Evolutionary conservation across 345 rosid species (phyloP).

Genomic region (Rubroshorea leprosula): DNA sequence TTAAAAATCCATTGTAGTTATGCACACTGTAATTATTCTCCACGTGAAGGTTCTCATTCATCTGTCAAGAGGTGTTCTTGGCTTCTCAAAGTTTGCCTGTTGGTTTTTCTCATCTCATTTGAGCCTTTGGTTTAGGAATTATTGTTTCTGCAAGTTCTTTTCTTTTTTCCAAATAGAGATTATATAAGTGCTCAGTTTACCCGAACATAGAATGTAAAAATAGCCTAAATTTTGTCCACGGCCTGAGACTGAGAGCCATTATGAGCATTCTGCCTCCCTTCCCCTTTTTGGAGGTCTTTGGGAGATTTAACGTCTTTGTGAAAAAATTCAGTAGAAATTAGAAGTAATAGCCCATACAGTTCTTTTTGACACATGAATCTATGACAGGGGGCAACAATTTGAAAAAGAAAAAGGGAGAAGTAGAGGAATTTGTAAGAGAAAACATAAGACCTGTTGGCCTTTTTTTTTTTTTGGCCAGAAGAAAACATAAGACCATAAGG

Average conservation of each 20-base stretch:
- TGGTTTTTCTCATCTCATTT: constrained; percentile 4
- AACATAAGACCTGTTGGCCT: too few species aligned
- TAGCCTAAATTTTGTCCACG: background rate
- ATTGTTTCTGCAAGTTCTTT: too few species aligned
- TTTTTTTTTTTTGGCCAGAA: too few species aligned
- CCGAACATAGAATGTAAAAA: background rate
- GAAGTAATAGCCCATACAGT: background rate
- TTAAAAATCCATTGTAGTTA: background rate
- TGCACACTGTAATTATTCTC: background rate
- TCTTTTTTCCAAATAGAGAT: too few species aligned
- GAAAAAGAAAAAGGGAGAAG: background rate
- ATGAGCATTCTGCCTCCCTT: background rate
- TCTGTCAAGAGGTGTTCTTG: background rate
- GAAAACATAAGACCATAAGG: too few species aligned
- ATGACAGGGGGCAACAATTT: background rate
- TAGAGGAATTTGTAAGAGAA: background rate
- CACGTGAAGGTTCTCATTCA: background rate
- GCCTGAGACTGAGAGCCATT: background rate
- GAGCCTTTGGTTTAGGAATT: background rate
- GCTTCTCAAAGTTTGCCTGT: background rate
- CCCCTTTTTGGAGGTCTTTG: background rate
- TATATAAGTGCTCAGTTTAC: background rate
- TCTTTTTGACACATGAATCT: too few species aligned
- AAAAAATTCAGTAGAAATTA: background rate
- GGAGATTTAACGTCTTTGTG: background rate